Base-by-base conservation (phyloP, 106 monocot species). In the Chionographis japonica region DNA sequence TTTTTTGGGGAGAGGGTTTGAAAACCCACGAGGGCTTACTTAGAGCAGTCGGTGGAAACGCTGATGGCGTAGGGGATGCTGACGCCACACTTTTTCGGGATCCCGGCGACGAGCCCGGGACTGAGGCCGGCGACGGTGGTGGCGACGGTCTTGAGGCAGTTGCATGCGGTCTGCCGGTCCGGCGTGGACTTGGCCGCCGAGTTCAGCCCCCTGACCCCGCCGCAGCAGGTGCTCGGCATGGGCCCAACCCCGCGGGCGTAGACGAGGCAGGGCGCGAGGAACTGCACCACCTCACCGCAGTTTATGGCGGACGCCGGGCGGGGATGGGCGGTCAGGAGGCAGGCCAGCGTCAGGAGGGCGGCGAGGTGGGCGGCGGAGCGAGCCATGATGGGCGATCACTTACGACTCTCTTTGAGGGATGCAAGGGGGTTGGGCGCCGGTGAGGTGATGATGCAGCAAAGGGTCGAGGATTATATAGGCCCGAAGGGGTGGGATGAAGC, bases 21-120 rank as follows among this genome's bases (percentile, higher is more conserved):
- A 27, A 27, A 27, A 27, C 27, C 27, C 1, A 27, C 27, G 27
- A 27, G 27, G 27, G 27, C 68, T 70, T 51, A 76, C 80, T 53
- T 70, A 40, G 69, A 64, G 66, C 80, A 81, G 66, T 81, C 66
- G 40, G 70, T 71, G 50, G 49, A 58, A 27, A 70, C 9, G 37
- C 69, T 64, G 61, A 81, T 75, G 52, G 75, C 18, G 59, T 75
- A 75, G 42, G 71, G 74, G 55, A 75, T 40, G 53, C 58, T 41
- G 59, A 81, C 39, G 19, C 80, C 75, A 54, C 80, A 81, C 69
- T 66, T 65, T 19, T 39, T 50, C 0, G 80, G 80, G 42, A 81
- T 40, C 20, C 57, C 40, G 16, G 66, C 50, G 37, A 64, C 75
- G n/a, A 35, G 6, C 3, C 38, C 6, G 42, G 50, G 37, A 17